Conservation (phyloP, 345 rosid genomes). For the Pelargonium nanum region DNA sequence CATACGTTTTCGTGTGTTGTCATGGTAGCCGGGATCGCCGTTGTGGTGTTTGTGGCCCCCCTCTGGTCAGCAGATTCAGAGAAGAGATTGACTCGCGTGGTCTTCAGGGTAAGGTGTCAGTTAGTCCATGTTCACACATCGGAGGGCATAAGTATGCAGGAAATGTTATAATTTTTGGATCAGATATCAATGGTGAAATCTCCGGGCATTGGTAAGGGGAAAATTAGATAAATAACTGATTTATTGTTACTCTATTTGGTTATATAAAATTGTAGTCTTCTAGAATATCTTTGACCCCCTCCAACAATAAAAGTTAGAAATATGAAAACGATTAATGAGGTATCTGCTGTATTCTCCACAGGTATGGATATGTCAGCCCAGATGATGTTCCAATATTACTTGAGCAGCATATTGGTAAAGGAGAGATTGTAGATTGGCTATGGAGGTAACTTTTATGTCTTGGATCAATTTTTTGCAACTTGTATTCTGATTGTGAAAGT, state of each 20-base stretch:
- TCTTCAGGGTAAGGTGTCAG: constrained; percentile 79
- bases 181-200: constrained; percentile 42
- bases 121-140: constrained; percentile 92
- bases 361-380: constrained; percentile 86
- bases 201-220: constrained; percentile 74
- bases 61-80: constrained; percentile 64
- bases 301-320: too few relatives aligned
- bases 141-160: constrained; percentile 98
- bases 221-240: constrained; percentile 1
- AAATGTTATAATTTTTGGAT: constrained; percentile 75
- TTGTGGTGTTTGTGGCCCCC: constrained; percentile 94
- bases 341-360: constrained; percentile 9
- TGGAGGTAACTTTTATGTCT: constrained; percentile 51
- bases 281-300: not conserved
- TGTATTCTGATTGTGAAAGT: not conserved
- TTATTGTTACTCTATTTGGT: not conserved
- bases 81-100: constrained; percentile 66
- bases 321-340: not conserved
- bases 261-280: not conserved
- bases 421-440: constrained; percentile 62
- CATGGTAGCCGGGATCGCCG: constrained; percentile 86
- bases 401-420: constrained; percentile 63
- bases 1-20: constrained; percentile 79
- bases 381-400: constrained; percentile 61
- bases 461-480: not conserved